Evolutionary conservation across 495 filamentous ascomycete genomes (phyloP).

Genomic region (Xylaria castorea): DNA sequence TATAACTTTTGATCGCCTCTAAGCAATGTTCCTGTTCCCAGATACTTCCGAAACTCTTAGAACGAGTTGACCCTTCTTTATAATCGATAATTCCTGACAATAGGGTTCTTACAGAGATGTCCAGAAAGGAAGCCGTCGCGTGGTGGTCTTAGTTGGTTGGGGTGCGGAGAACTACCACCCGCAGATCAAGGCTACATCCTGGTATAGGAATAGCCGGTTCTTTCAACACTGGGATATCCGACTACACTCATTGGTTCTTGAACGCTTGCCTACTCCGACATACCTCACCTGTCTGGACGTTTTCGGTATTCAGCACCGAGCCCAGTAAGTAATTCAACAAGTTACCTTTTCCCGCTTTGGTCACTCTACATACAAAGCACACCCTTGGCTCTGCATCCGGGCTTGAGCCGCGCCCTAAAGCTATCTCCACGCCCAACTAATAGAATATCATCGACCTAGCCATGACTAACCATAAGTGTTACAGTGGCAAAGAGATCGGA

Average conservation of each 20-base stretch:
- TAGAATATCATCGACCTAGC: neutral
- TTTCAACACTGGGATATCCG: slow-evolving; percentile 18
- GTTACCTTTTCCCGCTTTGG: neutral
- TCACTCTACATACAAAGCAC: neutral
- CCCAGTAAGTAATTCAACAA: neutral
- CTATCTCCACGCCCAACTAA: neutral
- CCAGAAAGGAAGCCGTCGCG: neutral
- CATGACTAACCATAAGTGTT: neutral
- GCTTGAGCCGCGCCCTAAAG: neutral
- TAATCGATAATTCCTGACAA: neutral
- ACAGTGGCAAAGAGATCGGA: slow-evolving; percentile 12
- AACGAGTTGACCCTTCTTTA: neutral
- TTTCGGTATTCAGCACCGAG: slow-evolving; percentile 21
- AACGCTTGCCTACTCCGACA: neutral
- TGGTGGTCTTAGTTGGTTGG: slow-evolving; percentile 17
- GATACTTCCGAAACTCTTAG: neutral
- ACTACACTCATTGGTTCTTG: neutral
- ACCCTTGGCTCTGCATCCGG: neutral
- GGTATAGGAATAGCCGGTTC: neutral
- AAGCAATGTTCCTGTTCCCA: neutral
- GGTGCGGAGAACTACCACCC: slow-evolving; percentile 13
- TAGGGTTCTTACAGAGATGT: neutral
- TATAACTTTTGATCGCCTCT: neutral
- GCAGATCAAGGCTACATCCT: slow-evolving; percentile 3
- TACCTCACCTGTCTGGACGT: slow-evolving; percentile 1